A percentile compares a stretch with the other conserved stretches of the same genome.
phyloP scores from a whole-genome alignment of 1,284 basidiomycete genomes.

The Anthracocystis setariae region DNA sequence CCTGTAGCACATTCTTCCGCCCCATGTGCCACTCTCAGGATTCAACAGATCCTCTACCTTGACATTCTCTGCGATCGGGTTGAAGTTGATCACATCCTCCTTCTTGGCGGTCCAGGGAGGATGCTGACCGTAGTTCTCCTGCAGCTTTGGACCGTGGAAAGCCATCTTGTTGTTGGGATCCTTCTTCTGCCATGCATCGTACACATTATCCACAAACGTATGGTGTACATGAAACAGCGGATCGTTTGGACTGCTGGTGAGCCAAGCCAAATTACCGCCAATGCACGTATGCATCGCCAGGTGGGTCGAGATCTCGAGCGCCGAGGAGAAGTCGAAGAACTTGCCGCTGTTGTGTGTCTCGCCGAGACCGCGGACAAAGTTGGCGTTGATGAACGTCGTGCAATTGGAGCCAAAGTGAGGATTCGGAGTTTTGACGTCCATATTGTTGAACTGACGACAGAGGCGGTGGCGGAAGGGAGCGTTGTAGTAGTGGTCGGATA shows the following conservation, averaged over 20 bases:
- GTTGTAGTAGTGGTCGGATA: slow-evolving; percentile 27
- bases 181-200: slow-evolving; percentile 17
- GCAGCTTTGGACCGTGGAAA: slow-evolving; percentile 35
- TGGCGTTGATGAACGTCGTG: slow-evolving; percentile 23
- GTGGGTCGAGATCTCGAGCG: slow-evolving; percentile 32
- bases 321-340: slow-evolving; percentile 36
- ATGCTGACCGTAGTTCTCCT: slow-evolving; percentile 15
- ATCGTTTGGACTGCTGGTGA: slow-evolving; percentile 25
- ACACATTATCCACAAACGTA: slow-evolving; percentile 17
- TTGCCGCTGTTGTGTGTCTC: slow-evolving; percentile 19
- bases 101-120: slow-evolving; percentile 22
- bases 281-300: slow-evolving; percentile 34
- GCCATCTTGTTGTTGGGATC: slow-evolving; percentile 5
- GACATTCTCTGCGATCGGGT: slow-evolving; percentile 27
- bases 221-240: slow-evolving; percentile 20
- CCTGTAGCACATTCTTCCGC: slow-evolving; percentile 33
- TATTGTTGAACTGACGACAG: slow-evolving; percentile 42
- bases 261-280: slow-evolving; percentile 33
- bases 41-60: slow-evolving; percentile 28
- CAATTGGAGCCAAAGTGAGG: slow-evolving; percentile 31
- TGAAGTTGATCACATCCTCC: slow-evolving; percentile 27
- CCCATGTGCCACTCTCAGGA: slow-evolving; percentile 18
- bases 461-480: slow-evolving; percentile 31
- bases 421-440: slow-evolving; percentile 13
- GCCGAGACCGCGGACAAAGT: slow-evolving; percentile 19